phyloP scores from a whole-genome alignment of 164 flowering plant species.

The Tetrastigma voinierianum region DNA sequence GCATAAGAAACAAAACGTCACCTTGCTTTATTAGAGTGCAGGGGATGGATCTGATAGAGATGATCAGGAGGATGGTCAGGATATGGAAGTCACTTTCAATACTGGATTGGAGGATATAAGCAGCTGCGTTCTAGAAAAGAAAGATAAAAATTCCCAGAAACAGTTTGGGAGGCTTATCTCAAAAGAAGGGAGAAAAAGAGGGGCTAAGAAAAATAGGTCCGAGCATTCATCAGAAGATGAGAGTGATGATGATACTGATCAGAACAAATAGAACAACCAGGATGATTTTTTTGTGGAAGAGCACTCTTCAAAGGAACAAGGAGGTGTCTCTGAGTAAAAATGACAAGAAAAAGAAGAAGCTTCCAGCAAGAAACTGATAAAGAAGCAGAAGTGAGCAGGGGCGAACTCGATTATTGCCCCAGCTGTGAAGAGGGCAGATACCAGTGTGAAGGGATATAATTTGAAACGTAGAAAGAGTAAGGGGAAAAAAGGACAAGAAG shows the following conservation, averaged over 20 bases:
- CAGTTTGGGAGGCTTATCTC: constrained; percentile 81
- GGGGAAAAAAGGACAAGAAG: constrained; percentile 56
- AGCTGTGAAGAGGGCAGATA: constrained; percentile 65
- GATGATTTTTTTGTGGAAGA: constrained; percentile 88
- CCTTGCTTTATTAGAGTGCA: constrained; percentile 58
- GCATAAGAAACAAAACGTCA: constrained; percentile 45
- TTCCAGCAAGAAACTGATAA: constrained; percentile 21
- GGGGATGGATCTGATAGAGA: constrained; percentile 69
- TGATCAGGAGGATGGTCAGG: constrained; percentile 49
- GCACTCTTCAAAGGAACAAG: constrained; percentile 29
- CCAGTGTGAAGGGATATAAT: constrained; percentile 67
- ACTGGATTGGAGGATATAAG: constrained; percentile 85
- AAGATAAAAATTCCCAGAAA: constrained; percentile 67
- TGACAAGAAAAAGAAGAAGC: constrained; percentile 18
- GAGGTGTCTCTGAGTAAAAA: constrained; percentile 17
- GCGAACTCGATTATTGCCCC: constrained; percentile 86
- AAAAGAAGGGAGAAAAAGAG: constrained; percentile 71
- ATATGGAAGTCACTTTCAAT: constrained; percentile 96
- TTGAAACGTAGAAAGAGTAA: constrained; percentile 60
- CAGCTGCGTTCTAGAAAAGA: constrained; percentile 77
- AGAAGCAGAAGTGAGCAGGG: constrained; percentile 69
- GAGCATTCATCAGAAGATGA: constrained; percentile 69
- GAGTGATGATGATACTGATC: constrained; percentile 48
- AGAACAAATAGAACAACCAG: constrained; percentile 43
- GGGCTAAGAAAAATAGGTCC: constrained; percentile 51